Evolutionary conservation across 495 filamentous ascomycete species (phyloP), one percentile per base, ranked within the genome.

Genomic region (Penicillium argentinense): DNA sequence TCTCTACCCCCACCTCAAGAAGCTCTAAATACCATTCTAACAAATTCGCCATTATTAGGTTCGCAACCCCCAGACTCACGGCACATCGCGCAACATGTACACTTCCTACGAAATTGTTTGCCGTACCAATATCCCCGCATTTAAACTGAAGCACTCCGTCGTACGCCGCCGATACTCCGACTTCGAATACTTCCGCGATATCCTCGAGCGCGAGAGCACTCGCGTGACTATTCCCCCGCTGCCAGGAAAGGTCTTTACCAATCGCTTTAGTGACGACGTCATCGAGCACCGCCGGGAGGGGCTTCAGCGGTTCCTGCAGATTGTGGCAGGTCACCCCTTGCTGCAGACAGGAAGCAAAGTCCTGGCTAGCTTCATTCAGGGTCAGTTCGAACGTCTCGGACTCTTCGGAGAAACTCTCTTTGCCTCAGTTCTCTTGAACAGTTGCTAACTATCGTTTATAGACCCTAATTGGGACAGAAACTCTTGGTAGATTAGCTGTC

Each of bases 181-280:
- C 68, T 98, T 98, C 58, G 93, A 98, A 73, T 91, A 93, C 74
- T 98, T 98, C 73, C 90, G 93, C 57, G 93, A 98, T 64, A 96
- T 97, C 45, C 80, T 98, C 40, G 93, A 98, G 77, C 86, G 95
- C 45, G 93, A 98, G 73, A 85, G 80, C 57, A 91, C 91, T 27
- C 77, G 95, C 42, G 93, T 98, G 38, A 96, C 89, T 22, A 98
- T 97, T 62, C 93, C 93, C 4, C 93, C 93, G 18, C 74, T 98
- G 39, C 93, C 93, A 0, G 93, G 93, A 19, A 98, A 97, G 72
- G 93, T 98, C 23, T 96, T 97, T 59, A 97, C 92, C 19, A 97
- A 97, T 67, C 87, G 93, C 12, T 98, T 98, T 73, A 92, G 87
- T 49, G 93, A 98, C 63, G 93, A 96, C 59, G 95, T 98, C 55